Evolutionary conservation across 2,329 filamentous ascomycete species (phyloP).

Genomic region (Penicillium capsulatum): DNA sequence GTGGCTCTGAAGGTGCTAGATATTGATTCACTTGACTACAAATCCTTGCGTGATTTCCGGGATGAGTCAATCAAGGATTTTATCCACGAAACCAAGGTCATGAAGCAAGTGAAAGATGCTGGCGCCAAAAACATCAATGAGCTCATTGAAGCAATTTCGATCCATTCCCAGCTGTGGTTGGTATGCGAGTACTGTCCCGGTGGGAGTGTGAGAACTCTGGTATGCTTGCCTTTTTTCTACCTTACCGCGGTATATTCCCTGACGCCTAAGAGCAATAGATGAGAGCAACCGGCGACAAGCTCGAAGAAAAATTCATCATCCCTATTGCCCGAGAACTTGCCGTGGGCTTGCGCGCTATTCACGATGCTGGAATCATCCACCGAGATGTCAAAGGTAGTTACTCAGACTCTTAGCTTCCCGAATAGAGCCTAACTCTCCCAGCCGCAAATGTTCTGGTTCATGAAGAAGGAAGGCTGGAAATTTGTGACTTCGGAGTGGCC

Average conservation of each 20-base stretch:
- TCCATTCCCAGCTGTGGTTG: slow-evolving; percentile 63
- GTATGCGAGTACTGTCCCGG: slow-evolving; percentile 64
- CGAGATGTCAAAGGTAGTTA: slow-evolving; percentile 58
- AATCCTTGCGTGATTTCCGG: slow-evolving; percentile 43
- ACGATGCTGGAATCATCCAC: slow-evolving; percentile 63
- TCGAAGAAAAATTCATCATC: slow-evolving; percentile 60
- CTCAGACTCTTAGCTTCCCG: too few species aligned
- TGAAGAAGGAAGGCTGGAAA: slow-evolving; percentile 59
- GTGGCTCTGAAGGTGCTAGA: slow-evolving; percentile 53
- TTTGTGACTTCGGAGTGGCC: slow-evolving; percentile 64
- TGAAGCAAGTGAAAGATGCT: slow-evolving; percentile 59
- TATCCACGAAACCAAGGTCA: slow-evolving; percentile 59
- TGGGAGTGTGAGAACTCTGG: slow-evolving; percentile 61
- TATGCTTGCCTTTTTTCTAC: slow-evolving; percentile 38
- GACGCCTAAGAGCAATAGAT: slow-evolving; percentile 42
- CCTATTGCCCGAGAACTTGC: slow-evolving; percentile 62
- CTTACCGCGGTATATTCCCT: too few species aligned
- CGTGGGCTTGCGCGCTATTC: slow-evolving; percentile 57
- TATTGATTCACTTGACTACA: slow-evolving; percentile 48
- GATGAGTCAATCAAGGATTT: slow-evolving; percentile 53
- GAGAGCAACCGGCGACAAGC: slow-evolving; percentile 46
- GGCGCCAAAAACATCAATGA: slow-evolving; percentile 61
- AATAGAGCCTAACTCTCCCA: slow-evolving; percentile 21
- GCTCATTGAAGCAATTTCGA: slow-evolving; percentile 59
- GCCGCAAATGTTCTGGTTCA: slow-evolving; percentile 61